Percentiles rank a stretch among this genome's conserved stretches.
These are phyloP conservation scores for Azolla pinnata DNA, from an alignment of 75 land plant species.

Conservation along the genomic window DNA sequence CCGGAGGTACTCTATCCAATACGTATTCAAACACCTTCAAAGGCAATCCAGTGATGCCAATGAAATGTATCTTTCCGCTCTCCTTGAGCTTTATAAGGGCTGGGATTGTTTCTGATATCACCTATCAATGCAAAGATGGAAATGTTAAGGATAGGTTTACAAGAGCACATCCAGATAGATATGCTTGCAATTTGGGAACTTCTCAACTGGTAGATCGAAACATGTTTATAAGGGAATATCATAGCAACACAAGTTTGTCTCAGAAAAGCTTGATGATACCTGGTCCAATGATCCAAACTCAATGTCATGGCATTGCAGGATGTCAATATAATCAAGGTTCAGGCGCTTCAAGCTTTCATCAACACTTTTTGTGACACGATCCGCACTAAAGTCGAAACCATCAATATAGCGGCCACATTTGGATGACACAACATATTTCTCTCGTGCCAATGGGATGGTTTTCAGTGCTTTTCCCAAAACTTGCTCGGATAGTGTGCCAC, in stretches of 20 bases:
- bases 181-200: no score
- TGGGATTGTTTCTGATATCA: slow-evolving; percentile 85
- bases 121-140: slow-evolving; percentile 40
- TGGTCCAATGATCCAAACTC: slow-evolving; percentile 93
- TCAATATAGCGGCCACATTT: slow-evolving; percentile 88
- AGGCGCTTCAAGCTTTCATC: slow-evolving; percentile 85
- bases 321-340: slow-evolving; percentile 77
- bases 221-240: no score
- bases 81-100: slow-evolving; percentile 79
- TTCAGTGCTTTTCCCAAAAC: slow-evolving; percentile 68
- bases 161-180: neutral
- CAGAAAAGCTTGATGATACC: slow-evolving; percentile 25
- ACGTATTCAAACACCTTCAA: slow-evolving; percentile 68
- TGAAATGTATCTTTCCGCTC: slow-evolving; percentile 70
- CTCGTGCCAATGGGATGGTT: slow-evolving; percentile 50
- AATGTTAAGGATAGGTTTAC: no score
- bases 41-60: slow-evolving; percentile 95
- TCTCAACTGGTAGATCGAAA: no score
- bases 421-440: slow-evolving; percentile 66
- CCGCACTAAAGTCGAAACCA: slow-evolving; percentile 96
- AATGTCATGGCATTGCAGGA: slow-evolving; percentile 93
- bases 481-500: slow-evolving; percentile 79
- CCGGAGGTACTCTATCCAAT: slow-evolving; percentile 75
- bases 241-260: no score
- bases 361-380: slow-evolving; percentile 74